phyloP scores from a whole-genome alignment of 2,329 filamentous ascomycete genomes.

The Emmonsiellopsis sp. region DNA sequence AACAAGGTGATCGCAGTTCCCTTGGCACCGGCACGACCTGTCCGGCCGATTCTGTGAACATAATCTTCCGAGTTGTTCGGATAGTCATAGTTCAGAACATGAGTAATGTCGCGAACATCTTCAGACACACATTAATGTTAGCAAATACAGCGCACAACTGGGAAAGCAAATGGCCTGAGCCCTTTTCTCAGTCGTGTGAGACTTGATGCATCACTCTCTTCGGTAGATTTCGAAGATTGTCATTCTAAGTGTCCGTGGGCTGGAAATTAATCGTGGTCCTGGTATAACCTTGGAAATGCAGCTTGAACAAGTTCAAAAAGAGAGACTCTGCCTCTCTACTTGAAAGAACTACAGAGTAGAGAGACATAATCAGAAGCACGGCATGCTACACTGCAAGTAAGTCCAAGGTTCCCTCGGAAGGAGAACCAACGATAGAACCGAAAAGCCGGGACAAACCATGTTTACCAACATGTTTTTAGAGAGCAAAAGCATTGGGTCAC shows the following conservation, averaged over 20 bases:
- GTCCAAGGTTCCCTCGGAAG: conserved; percentile 79
- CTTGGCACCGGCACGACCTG: conserved; percentile 67
- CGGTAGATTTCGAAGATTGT: conserved; percentile 37
- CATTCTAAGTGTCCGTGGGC: conserved; percentile 42
- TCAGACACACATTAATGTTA: conserved; percentile 64
- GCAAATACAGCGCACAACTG: conserved; percentile 52
- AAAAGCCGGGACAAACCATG: conserved; percentile 86
- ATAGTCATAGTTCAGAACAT: conserved; percentile 99
- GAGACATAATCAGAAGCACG: conserved; percentile 70
- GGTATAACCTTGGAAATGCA: conserved; percentile 61
- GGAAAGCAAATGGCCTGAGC: conserved; percentile 35
- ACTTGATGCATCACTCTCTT: conserved; percentile 52
- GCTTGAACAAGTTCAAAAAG: conserved; percentile 73
- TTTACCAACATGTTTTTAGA: conserved; percentile 76
- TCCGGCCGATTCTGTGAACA: conserved; percentile 60
- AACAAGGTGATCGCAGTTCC: conserved; percentile 98
- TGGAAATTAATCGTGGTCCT: conserved; percentile 54
- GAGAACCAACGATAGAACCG: conserved; percentile 71
- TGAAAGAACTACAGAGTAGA: conserved; percentile 51
- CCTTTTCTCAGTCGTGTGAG: conserved; percentile 53
- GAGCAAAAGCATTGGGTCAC: conserved; percentile 73
- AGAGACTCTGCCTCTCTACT: conserved; percentile 72
- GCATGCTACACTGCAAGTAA: conserved; percentile 62
- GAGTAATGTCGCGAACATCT: conserved; percentile 99
- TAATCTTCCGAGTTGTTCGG: conserved; percentile 80